phyloP scores from a whole-genome alignment of 2,329 filamentous ascomycete species.

The Exophiala viscosa region DNA sequence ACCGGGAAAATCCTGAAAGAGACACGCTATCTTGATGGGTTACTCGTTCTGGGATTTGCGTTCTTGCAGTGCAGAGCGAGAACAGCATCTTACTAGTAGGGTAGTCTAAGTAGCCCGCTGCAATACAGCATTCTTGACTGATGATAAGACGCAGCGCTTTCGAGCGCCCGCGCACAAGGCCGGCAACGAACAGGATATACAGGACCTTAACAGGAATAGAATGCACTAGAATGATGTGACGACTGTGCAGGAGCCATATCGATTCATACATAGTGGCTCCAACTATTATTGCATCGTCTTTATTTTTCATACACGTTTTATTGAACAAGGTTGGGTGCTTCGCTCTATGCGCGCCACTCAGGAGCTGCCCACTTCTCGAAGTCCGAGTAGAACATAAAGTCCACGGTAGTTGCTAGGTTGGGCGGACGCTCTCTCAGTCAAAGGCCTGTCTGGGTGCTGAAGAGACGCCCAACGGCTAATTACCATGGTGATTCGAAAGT shows the following conservation, averaged over 20 bases:
- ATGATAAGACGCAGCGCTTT: too few species aligned
- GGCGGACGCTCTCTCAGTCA: background rate
- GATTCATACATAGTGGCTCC: background rate
- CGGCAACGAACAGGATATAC: too few species aligned
- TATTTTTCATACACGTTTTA: background rate
- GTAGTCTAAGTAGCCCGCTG: too few species aligned
- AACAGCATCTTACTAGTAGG: too few species aligned
- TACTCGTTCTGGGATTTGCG: too few species aligned
- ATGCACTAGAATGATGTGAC: too few species aligned
- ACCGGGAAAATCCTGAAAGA: background rate
- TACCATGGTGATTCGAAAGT: background rate
- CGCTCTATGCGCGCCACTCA: background rate
- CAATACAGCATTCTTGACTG: too few species aligned
- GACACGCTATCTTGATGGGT: too few species aligned
- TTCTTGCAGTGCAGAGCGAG: too few species aligned
- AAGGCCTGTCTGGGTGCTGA: background rate
- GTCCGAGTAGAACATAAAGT: background rate
- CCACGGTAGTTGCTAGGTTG: background rate
- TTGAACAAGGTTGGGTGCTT: background rate
- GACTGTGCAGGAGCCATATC: background rate
- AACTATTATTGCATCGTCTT: background rate
- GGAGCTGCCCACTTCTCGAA: background rate
- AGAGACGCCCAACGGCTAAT: background rate
- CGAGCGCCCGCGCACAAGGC: too few species aligned
- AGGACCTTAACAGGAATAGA: too few species aligned